Conservation (phyloP, 768 basidiomycete genomes). For the Phlebiopsis gigantea region DNA sequence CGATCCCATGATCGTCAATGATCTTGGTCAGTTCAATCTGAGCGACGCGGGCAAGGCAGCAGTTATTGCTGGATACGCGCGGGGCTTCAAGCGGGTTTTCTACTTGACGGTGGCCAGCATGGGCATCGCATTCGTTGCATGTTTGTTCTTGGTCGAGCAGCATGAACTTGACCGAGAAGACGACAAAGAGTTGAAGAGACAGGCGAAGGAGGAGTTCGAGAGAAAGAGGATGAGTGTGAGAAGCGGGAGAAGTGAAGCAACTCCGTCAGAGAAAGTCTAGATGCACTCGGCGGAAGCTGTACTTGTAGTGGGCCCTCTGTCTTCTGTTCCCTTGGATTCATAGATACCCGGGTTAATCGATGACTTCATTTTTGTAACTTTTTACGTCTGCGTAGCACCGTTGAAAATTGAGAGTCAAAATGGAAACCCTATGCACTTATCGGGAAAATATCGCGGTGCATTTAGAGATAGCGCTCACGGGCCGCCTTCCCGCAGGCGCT, state of each 20-base stretch:
- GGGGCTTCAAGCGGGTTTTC: conserved; percentile 16
- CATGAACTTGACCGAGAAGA: conserved; percentile 15
- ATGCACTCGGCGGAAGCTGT: too few species aligned
- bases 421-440: too few species aligned
- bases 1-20: conserved; percentile 17
- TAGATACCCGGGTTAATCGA: neutral
- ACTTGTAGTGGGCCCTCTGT: too few species aligned
- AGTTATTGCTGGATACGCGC: conserved; percentile 15
- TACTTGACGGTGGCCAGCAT: conserved; percentile 14
- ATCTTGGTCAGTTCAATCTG: conserved; percentile 1
- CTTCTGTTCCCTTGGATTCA: neutral
- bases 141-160: conserved; percentile 15
- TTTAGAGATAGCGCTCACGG: too few species aligned
- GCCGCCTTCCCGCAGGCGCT: too few species aligned
- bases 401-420: too few species aligned
- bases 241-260: neutral
- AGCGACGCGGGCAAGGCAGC: conserved; percentile 1
- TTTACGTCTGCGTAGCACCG: too few species aligned
- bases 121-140: conserved; percentile 12
- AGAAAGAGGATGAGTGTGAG: conserved; percentile 6
- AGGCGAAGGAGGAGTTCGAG: conserved; percentile 8
- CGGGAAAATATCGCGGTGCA: too few species aligned
- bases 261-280: neutral
- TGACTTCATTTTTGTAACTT: conserved; percentile 2
- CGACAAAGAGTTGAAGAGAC: conserved; percentile 14